Evolutionary conservation across 2,329 filamentous ascomycete species (phyloP), one percentile per base, ranked within the genome.

Genomic region (Colletotrichum sp.): DNA sequence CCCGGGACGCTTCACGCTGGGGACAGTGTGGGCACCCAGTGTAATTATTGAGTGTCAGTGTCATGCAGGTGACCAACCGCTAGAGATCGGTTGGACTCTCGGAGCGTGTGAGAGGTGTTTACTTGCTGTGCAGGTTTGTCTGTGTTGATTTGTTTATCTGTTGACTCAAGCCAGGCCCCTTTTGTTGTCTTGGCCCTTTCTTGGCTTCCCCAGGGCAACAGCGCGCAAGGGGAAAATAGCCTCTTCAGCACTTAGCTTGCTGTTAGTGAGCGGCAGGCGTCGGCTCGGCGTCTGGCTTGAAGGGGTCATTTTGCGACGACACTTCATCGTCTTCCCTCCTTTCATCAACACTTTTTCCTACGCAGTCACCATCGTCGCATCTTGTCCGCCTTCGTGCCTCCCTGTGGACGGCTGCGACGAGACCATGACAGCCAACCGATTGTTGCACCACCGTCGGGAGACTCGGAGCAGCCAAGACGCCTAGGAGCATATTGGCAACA

Each of bases 141-240:
- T 69, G 34, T 57, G 34, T 57, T 71, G 68, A 39, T 73, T 52
- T 73, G 70, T 75, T 75, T 64, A 55, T 69, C 64, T 60, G 48
- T 68, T 26, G 26, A 64, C 61, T 21, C 43, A 52, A 52, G 43
- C 43, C 61, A 64, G 61, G 32, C 34, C 18, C 16, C 13, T 30
- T 57, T 71, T 71, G 28, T 21, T 36, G 68, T 34, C 59, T 69
- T 69, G 67, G 67, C 66, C 63, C 64, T 55, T 52, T 64, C 68
- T 71, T 64, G 68, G 68, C 68, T 28, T 75, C 57, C 34, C 69
- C 70, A 73, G 28, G 69, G 73, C 73, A 75, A 75, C 73, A 72
- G 43, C 16, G 34, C 10, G 32, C 43, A 52, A 52, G 43, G 43
- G 43, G 43, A 52, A 28, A 36, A 60, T 65, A 36, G 36, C 36